These are phyloP conservation scores for Kodamaea kaohsiungensis DNA, from an alignment of 805 yeast genomes.

Conservation along the genomic window DNA sequence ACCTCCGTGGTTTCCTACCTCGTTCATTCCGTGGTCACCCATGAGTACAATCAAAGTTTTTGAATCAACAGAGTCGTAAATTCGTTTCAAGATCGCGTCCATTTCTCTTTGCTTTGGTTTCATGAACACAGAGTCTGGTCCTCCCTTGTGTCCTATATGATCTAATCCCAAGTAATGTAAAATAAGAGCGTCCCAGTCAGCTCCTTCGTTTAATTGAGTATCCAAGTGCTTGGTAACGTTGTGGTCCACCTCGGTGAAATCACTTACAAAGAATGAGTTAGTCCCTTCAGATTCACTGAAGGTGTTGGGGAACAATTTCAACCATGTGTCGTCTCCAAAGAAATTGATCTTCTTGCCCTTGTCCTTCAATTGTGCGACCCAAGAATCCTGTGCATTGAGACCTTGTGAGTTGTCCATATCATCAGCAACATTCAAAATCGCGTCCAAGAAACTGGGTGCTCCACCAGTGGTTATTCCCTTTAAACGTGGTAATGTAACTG, in stretches of 20 bases:
- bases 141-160: conserved; percentile 98
- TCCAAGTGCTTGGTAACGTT: conserved; percentile 90
- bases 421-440: conserved; percentile 90
- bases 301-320: conserved; percentile 75
- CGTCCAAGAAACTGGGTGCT: conserved; percentile 91
- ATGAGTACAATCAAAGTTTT: conserved; percentile 67
- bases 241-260: conserved; percentile 88
- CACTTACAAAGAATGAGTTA: conserved; percentile 90
- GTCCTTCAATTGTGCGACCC: conserved; percentile 69
- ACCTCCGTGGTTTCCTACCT: conserved; percentile 95
- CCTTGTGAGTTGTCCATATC: conserved; percentile 74
- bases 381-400: conserved; percentile 76
- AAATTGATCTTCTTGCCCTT: conserved; percentile 59
- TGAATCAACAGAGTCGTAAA: conserved; percentile 42
- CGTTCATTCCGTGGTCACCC: conserved; percentile 98
- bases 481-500: conserved; percentile 91
- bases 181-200: conserved; percentile 80
- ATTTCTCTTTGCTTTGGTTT: conserved; percentile 79
- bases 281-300: conserved; percentile 81
- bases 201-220: conserved; percentile 44
- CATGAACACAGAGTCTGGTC: conserved; percentile 83
- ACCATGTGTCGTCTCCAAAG: conserved; percentile 98
- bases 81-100: conserved; percentile 62
- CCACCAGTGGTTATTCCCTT: conserved; percentile 95
- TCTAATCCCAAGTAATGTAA: conserved; percentile 92